Base-by-base conservation (phyloP, 2,329 filamentous ascomycete genomes). In the Trichoderma pleuroti region DNA sequence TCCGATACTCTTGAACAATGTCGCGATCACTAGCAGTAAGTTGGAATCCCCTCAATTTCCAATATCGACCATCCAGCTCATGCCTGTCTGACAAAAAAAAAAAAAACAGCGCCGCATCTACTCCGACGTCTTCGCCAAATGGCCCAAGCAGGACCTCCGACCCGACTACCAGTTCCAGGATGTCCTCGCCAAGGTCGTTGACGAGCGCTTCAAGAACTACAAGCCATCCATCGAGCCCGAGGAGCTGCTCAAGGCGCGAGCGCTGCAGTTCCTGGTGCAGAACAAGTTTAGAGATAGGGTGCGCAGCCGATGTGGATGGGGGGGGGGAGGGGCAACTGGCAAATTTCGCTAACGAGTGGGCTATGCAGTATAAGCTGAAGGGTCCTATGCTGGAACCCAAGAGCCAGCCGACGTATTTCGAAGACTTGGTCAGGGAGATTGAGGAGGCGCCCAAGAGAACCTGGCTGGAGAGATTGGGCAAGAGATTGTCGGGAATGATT, bases 371-470 rank as follows among this genome's bases (percentile, higher is more conserved):
- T 68, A 80, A 80, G 71, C 77, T 82, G 34, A 84, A 80, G n/a
- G 84, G 85, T 52, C 80, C 80, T 5, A 80, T 91, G 56, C 80
- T 91, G 70, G 79, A 83, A 67, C 90, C 90, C 16, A 84, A 84
- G 77, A 90, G 87, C 75, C 88, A 91, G 74, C 90, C 90, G 46
- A 86, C 85, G 0, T 90, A 92, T 77, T 92, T 90, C 76, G 78
- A 82, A 24, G 86, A 90, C 73, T 78, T 92, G 34, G 77, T 91
- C 1, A 82, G 81, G 67, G 90, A 92, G 78, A 84, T 92, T 28
- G 87, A 91, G 42, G 87, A 87, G 74, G 89, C 87, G 4, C 90
- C 90, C 2, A 85, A 81, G 52, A 81, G 90, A 70, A 85, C 84
- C 9, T 88, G 84, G 81, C 76, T 87, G 26, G 82, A 84, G 63